Percentiles rank a stretch among this genome's conserved stretches.
These are phyloP conservation scores for Pichia sp. DNA, from an alignment of 1,139 yeast genomes.

Conservation along the genomic window DNA sequence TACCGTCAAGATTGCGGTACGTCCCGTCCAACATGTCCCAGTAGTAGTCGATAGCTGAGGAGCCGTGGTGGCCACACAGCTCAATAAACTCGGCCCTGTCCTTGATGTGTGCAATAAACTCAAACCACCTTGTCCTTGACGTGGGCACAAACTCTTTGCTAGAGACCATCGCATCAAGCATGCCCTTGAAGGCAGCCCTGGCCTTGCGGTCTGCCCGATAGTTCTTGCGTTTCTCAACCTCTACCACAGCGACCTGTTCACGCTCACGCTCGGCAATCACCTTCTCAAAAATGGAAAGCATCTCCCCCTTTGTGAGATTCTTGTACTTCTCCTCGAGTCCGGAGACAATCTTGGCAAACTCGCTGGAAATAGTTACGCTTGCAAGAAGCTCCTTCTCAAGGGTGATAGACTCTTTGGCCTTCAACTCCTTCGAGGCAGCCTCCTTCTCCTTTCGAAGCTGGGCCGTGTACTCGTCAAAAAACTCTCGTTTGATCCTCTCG, in stretches of 20 bases:
- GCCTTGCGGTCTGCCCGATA: conserved; percentile 60
- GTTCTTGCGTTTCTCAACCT: conserved; percentile 39
- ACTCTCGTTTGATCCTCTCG: conserved; percentile 50
- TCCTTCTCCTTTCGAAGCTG: conserved; percentile 41
- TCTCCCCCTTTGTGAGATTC: conserved; percentile 54
- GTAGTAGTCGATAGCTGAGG: conserved; percentile 72
- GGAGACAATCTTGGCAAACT: conserved; percentile 22
- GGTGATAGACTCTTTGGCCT: conserved; percentile 49
- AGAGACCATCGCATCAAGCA: conserved; percentile 39
- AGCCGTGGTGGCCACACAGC: conserved; percentile 74
- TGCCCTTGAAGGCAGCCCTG: conserved; percentile 51
- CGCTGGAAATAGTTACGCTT: conserved; percentile 25
- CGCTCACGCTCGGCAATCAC: conserved; percentile 43
- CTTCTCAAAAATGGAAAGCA: conserved; percentile 50
- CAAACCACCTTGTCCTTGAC: conserved; percentile 59
- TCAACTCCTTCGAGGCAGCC: conserved; percentile 31
- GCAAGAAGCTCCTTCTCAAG: conserved; percentile 41
- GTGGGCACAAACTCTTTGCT: conserved; percentile 35
- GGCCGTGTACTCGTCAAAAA: conserved; percentile 49
- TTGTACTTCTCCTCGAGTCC: conserved; percentile 39
- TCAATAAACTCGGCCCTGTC: conserved; percentile 57
- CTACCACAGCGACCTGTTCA: conserved; percentile 38
- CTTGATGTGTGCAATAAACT: conserved; percentile 49
- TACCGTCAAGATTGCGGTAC: conserved; percentile 50
- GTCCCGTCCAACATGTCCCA: conserved; percentile 72